A percentile compares a stretch with the other conserved stretches of the same genome.
Evolutionary conservation across 371 early-diverging fungal genomes (phyloP).

Genomic region (Thermomucor indicae-seudaticae): DNA sequence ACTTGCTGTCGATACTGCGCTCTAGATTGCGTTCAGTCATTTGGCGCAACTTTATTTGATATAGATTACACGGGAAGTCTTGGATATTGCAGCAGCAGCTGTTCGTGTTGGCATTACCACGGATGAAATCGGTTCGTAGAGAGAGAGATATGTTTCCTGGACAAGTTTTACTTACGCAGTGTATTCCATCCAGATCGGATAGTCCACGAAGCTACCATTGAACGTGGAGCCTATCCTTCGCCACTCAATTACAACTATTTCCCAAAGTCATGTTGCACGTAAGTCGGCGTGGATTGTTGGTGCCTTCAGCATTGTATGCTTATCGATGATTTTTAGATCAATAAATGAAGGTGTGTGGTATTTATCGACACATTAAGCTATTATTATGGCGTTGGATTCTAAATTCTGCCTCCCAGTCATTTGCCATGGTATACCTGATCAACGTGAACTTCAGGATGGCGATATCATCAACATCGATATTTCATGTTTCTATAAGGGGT

Average conservation of each 20-base stretch:
- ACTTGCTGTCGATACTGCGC: background rate
- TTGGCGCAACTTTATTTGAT: too few relatives aligned
- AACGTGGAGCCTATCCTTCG: constrained; percentile 89
- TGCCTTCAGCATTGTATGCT: background rate
- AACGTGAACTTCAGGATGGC: constrained; percentile 80
- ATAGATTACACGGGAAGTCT: constrained; percentile 81
- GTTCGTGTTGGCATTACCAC: constrained; percentile 88
- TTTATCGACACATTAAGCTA: background rate
- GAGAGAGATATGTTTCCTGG: background rate
- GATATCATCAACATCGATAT: constrained; percentile 94
- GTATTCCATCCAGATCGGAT: constrained; percentile 70
- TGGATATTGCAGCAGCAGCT: constrained; percentile 78
- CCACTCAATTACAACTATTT: constrained; percentile 92
- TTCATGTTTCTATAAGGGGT: constrained; percentile 82
- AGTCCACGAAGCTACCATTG: constrained; percentile 86
- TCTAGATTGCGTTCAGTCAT: background rate
- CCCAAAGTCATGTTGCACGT: constrained; percentile 92
- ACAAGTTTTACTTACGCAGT: too few relatives aligned
- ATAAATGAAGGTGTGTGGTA: constrained; percentile 50
- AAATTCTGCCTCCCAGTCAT: constrained; percentile 54
- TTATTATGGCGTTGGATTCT: background rate
- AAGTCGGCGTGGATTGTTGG: constrained; percentile 57
- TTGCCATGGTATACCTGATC: constrained; percentile 91
- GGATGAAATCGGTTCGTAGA: constrained; percentile 68
- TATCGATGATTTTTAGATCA: constrained; percentile 24